These are phyloP conservation scores for Rubus idaeus DNA, from an alignment of 306 rosid species.

Conservation along the genomic window DNA sequence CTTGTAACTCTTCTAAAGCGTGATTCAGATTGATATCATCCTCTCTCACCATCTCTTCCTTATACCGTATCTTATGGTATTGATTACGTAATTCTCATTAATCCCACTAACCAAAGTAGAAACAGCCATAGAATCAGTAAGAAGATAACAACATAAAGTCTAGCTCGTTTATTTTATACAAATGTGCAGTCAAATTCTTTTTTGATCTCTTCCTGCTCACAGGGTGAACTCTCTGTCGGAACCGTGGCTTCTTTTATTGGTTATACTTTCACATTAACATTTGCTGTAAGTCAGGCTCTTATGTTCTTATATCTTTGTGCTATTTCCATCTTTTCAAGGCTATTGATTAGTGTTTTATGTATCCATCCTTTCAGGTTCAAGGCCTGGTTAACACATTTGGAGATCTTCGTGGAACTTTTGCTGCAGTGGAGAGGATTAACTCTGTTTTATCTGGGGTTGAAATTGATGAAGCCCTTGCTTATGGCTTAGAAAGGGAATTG, in stretches of 20 bases:
- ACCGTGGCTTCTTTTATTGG: slow-evolving; percentile 94
- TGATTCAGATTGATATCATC: slow-evolving; percentile 1
- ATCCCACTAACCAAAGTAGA: not conserved
- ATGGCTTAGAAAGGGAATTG: slow-evolving; percentile 88
- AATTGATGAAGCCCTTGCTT: slow-evolving; percentile 86
- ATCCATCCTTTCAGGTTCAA: slow-evolving; percentile 72
- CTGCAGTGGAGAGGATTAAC: slow-evolving; percentile 95
- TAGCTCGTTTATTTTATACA: not conserved
- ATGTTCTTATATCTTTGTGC: slow-evolving; percentile 21
- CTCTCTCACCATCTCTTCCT: not conserved
- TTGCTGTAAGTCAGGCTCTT: slow-evolving; percentile 61
- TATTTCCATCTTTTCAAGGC: slow-evolving; percentile 22
- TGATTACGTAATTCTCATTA: not conserved
- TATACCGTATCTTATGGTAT: not conserved
- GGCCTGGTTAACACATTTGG: slow-evolving; percentile 93
- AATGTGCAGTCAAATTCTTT: slow-evolving; percentile 11
- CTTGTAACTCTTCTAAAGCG: slow-evolving; percentile 17
- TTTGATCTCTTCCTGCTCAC: slow-evolving; percentile 35
- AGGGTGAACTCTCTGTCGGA: slow-evolving; percentile 97
- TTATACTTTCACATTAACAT: slow-evolving; percentile 94
- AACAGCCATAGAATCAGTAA: not conserved
- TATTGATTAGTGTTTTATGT: slow-evolving; percentile 20
- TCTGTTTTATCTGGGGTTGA: slow-evolving; percentile 73
- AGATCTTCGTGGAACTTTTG: slow-evolving; percentile 83
- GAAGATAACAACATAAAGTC: too few species aligned